Percentiles rank a stretch among this genome's conserved stretches.
phyloP scores from a whole-genome alignment of 805 yeast genomes.

The Candida khao-thaluensis region DNA sequence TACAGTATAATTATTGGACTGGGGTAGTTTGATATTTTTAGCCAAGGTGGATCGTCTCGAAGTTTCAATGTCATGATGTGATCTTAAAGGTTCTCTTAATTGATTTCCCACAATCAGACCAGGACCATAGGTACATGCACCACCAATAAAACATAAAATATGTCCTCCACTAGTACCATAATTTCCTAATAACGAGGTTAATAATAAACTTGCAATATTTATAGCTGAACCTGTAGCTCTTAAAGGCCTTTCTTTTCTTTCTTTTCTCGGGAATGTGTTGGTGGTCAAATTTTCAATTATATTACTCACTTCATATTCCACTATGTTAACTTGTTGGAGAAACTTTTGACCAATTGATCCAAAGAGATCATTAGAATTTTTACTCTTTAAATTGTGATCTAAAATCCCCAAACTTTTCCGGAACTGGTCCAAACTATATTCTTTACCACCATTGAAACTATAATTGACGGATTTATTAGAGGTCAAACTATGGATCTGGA shows the following conservation, averaged over 20 bases:
- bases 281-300: slow-evolving; percentile 79
- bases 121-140: slow-evolving; percentile 93
- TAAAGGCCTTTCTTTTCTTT: slow-evolving; percentile 62
- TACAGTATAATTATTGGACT: slow-evolving; percentile 15
- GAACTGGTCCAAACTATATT: slow-evolving; percentile 70
- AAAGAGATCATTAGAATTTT: slow-evolving; percentile 30
- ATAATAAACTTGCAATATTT: slow-evolving; percentile 75
- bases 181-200: slow-evolving; percentile 80
- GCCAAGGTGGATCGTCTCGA: slow-evolving; percentile 84
- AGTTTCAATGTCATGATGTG: slow-evolving; percentile 94
- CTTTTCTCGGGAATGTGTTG: slow-evolving; percentile 55
- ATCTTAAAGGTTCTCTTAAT: slow-evolving; percentile 92
- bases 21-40: slow-evolving; percentile 61
- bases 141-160: slow-evolving; percentile 85
- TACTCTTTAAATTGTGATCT: slow-evolving; percentile 23
- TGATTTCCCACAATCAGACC: slow-evolving; percentile 92
- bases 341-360: slow-evolving; percentile 36
- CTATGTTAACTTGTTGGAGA: slow-evolving; percentile 69
- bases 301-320: slow-evolving; percentile 80
- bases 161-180: slow-evolving; percentile 76
- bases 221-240: slow-evolving; percentile 94
- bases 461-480: slow-evolving; percentile 26
- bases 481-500: slow-evolving; percentile 71
- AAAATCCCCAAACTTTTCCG: slow-evolving; percentile 47
- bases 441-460: slow-evolving; percentile 88